Conservation (phyloP, 371 early-diverging fungal genomes). For the Zychaea mexicana region DNA sequence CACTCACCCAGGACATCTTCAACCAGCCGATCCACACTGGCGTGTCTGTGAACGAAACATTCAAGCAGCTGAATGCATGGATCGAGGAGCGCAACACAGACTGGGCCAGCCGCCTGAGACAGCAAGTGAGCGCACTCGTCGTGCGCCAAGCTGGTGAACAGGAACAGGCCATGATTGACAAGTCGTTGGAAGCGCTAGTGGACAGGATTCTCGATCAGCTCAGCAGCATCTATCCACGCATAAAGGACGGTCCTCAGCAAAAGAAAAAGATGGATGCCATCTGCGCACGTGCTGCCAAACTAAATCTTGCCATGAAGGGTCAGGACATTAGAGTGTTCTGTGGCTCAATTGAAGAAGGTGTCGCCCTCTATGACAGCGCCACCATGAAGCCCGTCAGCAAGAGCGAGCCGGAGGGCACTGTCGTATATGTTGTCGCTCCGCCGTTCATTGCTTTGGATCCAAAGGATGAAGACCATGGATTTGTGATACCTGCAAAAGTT, state of each 20-base stretch:
- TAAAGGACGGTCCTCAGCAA: conserved; percentile 22
- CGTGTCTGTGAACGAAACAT: conserved; percentile 40
- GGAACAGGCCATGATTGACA: conserved; percentile 21
- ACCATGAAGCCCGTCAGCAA: conserved; percentile 39
- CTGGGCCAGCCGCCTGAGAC: conserved; percentile 44
- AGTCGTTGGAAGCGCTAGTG: conserved; percentile 24
- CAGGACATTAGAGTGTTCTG: conserved; percentile 41
- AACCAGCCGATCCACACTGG: conserved; percentile 47
- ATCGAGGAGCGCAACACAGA: conserved; percentile 33
- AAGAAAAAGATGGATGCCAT: conserved; percentile 33
- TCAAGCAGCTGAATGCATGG: conserved; percentile 35
- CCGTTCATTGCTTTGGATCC: conserved; percentile 43
- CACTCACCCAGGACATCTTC: conserved; percentile 23
- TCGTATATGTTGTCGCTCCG: conserved; percentile 34
- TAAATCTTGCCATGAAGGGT: conserved; percentile 47
- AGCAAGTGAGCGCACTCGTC: conserved; percentile 43
- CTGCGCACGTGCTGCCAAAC: conserved; percentile 30
- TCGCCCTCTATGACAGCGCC: conserved; percentile 24
- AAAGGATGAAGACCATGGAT: conserved; percentile 41
- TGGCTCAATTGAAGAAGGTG: conserved; percentile 33
- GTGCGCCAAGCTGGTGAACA: conserved; percentile 39
- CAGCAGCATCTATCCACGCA: conserved; percentile 28
- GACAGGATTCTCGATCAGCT: conserved; percentile 22
- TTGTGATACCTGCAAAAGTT: conserved; percentile 43
- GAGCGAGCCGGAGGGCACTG: conserved; percentile 34